Evolutionary conservation across 2,329 filamentous ascomycete genomes (phyloP).

Genomic region (Neonectria hederae): DNA sequence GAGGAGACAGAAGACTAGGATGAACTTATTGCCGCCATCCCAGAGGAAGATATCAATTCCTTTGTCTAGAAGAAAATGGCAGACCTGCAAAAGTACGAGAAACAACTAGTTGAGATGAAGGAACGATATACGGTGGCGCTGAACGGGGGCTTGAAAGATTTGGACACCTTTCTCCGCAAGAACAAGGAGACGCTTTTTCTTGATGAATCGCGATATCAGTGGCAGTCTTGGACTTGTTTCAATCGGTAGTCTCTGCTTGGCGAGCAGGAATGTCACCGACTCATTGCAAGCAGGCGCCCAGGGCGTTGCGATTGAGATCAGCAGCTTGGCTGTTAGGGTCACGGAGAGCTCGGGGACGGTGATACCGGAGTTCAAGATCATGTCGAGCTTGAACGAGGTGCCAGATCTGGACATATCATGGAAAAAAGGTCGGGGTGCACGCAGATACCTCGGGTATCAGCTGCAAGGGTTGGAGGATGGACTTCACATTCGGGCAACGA

Average conservation of each 20-base stretch:
- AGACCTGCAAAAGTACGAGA: neutral
- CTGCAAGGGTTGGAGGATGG: too few species aligned
- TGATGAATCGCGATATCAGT: neutral
- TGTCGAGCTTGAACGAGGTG: too few species aligned
- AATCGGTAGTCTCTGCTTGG: neutral
- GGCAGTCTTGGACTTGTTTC: neutral
- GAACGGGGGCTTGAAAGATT: neutral
- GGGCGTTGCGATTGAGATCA: neutral
- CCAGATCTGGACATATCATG: too few species aligned
- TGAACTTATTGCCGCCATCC: neutral
- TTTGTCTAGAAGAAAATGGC: neutral
- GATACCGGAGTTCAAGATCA: too few species aligned
- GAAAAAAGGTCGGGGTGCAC: too few species aligned
- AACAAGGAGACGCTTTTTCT: neutral
- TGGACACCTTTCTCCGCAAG: neutral
- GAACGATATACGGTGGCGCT: neutral
- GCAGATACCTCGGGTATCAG: too few species aligned
- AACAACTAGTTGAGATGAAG: neutral
- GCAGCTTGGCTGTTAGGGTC: neutral
- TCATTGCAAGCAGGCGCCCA: neutral
- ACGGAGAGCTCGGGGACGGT: neutral
- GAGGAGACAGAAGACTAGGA: neutral
- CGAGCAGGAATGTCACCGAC: neutral
- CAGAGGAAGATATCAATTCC: neutral
- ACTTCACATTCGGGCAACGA: too few species aligned